Base-by-base conservation (phyloP, 192 early-diverging fungal species). In the Dissophora ornata region DNA sequence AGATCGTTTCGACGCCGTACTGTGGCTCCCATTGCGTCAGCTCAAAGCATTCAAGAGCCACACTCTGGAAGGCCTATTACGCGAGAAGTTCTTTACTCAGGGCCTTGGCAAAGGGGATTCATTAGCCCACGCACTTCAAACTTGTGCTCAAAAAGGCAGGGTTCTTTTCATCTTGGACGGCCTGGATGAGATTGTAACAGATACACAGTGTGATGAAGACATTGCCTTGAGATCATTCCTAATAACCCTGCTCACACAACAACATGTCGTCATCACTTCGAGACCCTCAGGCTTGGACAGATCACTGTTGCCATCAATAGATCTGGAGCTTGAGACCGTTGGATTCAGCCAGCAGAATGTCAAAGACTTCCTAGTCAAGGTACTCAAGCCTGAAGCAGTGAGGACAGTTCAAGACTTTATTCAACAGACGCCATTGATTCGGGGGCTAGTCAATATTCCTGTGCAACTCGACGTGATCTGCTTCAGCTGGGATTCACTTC, bases 391-490 rank as follows among this genome's bases (percentile, higher is more conserved):
- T 3, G 61, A 52, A 1, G 49, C n/a, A 28, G n/a, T 18, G 4
- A 36, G 3, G n/a, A n/a, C 62, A 45, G 52, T 65, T 21, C 41
- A 55, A 34, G 22, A 65, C 28, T 65, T 55, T 47, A 65, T 65
- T 15, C 40, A 46, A 22, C 51, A 46, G n/a, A 65, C 62, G 15
- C 50, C 52, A 33, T 3, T 65, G 38, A 46, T 65, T 33, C 62
- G 55, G 33, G 52, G 42, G 1, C 52, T 65, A 2, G 62, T 49
- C 64, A 67, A 67, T 22, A 58, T 57, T 34, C 65, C 65, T 3
- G 47, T 67, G 4, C 65, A 67, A 21, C 65, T 67, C 5, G 65
- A 67, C 28, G 65, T 57, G 40, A 57, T 67, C 8, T 67, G 65
- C 32, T 67, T 41, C 28, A 41, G 54, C 46, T 67, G 65, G 65